Base-by-base conservation (phyloP, 2,329 filamentous ascomycete species). In the Pseudogymnoascus pannorum region DNA sequence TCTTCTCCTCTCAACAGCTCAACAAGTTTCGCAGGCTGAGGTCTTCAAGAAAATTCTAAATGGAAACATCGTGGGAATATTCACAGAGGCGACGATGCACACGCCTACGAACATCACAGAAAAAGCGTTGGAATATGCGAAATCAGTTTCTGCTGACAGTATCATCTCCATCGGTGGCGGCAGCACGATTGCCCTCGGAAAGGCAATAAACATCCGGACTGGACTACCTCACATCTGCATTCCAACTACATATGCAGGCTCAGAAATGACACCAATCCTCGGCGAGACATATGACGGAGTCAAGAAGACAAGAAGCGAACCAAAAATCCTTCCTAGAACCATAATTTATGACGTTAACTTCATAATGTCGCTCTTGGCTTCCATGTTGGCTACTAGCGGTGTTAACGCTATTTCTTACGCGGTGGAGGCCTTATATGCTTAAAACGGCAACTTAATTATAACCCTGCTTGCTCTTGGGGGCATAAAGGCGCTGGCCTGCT, bases 401-500 rank as follows among this genome's bases (percentile, higher is more conserved):
- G 77, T 87, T 57, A 87, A 87, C 68, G 84, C 85, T 0, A 85
- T 87, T 71, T 85, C 85, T 2, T 85, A 87, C 72, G 79, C 83
- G 76, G 83, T 86, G 59, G 85, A 87, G 72, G 82, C 84, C 1
- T 75, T 87, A 2, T 87, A 87, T 68, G 81, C 84, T 9, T 77
- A 75, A 24, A 84, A 85, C 68, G 78, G 77, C n/a, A 87, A 86
- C 71, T 84, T 84, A 1, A 77, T 87, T 61, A 82, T 82, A 65
- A 78, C 73, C 61, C 72, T 86, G 36, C 74, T 87, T 59, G 84
- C 85, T 1, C 68, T 79, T 12, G 83, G 87, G 68, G 84, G 82
- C 11, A 79, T 80, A 24, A 76, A 76, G 29, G 74, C 79, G 2
- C 77, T 87, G 6, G 78, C 82, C 5, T 69, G 70, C 2, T 75